Conservation (phyloP, 2,329 filamentous ascomycete genomes). For the Capronia epimyces region DNA sequence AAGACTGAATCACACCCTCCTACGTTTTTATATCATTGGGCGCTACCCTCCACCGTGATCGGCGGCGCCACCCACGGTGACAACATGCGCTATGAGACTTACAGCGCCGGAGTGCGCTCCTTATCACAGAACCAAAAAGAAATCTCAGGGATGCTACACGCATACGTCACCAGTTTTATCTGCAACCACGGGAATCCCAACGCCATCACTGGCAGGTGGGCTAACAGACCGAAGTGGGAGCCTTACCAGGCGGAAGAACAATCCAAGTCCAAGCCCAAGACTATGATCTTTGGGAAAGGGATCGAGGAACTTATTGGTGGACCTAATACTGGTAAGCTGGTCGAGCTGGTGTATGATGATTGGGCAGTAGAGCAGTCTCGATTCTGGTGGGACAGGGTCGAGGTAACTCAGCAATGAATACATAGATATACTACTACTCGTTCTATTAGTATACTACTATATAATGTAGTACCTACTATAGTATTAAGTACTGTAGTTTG, state of each 20-base stretch:
- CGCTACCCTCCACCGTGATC: slow-evolving; percentile 41
- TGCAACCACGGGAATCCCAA: slow-evolving; percentile 43
- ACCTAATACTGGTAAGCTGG: slow-evolving; percentile 32
- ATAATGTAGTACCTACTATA: no score
- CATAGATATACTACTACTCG: no score
- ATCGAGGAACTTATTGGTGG: slow-evolving; percentile 49
- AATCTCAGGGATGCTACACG: slow-evolving; percentile 42
- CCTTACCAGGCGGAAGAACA: slow-evolving; percentile 28
- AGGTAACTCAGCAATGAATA: background rate
- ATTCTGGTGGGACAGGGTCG: background rate
- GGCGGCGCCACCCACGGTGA: slow-evolving; percentile 47
- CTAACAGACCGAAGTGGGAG: slow-evolving; percentile 37
- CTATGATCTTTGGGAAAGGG: slow-evolving; percentile 45
- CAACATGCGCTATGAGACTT: slow-evolving; percentile 47
- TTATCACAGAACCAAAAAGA: slow-evolving; percentile 41
- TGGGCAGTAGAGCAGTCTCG: background rate
- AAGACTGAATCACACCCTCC: slow-evolving; percentile 28
- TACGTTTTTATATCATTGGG: slow-evolving; percentile 53
- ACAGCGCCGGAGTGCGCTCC: slow-evolving; percentile 34
- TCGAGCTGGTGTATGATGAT: slow-evolving; percentile 36
- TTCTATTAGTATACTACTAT: no score
- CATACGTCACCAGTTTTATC: slow-evolving; percentile 49
- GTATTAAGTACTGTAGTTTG: no score
- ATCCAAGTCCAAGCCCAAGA: slow-evolving; percentile 33
- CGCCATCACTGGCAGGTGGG: slow-evolving; percentile 20